Percentiles rank a stretch among this genome's conserved stretches.
Conservation (phyloP, 2,329 filamentous ascomycete genomes). For the Diaporthe vaccinii region DNA sequence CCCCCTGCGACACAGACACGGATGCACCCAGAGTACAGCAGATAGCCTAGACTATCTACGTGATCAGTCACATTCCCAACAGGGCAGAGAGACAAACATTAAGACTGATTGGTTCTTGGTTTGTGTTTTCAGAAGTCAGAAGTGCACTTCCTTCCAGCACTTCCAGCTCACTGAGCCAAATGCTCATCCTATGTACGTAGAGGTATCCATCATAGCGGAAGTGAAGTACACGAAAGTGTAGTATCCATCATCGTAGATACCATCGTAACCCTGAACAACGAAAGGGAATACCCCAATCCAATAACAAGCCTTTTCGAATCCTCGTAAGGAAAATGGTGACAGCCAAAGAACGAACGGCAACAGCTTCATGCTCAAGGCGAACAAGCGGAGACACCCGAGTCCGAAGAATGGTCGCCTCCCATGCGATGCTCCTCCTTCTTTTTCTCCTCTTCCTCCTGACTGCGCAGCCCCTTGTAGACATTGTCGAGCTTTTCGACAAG, state of each 20-base stretch:
- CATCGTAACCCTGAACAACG: background rate
- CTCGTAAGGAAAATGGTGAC: background rate
- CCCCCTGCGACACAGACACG: background rate
- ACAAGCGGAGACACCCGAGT: conserved; percentile 29
- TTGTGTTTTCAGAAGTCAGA: background rate
- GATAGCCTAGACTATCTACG: background rate
- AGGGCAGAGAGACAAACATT: background rate
- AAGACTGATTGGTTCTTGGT: background rate
- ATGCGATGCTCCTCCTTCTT: background rate
- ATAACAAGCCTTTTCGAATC: background rate
- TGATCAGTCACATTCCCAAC: background rate
- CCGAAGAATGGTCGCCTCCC: background rate
- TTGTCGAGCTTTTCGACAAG: conserved; percentile 12
- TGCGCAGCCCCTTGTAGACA: background rate
- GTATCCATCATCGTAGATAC: background rate
- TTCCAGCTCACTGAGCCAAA: background rate
- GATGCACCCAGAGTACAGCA: no score
- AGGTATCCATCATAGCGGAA: background rate
- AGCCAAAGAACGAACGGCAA: background rate
- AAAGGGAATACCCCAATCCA: background rate
- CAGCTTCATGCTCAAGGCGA: conserved; percentile 6
- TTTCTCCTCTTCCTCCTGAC: background rate
- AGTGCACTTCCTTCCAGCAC: background rate
- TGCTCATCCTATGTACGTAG: conserved; percentile 11
- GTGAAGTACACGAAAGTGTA: conserved; percentile 9